Conservation (phyloP, 2,329 filamentous ascomycete species). For the Phaeosphaeria sp. region DNA sequence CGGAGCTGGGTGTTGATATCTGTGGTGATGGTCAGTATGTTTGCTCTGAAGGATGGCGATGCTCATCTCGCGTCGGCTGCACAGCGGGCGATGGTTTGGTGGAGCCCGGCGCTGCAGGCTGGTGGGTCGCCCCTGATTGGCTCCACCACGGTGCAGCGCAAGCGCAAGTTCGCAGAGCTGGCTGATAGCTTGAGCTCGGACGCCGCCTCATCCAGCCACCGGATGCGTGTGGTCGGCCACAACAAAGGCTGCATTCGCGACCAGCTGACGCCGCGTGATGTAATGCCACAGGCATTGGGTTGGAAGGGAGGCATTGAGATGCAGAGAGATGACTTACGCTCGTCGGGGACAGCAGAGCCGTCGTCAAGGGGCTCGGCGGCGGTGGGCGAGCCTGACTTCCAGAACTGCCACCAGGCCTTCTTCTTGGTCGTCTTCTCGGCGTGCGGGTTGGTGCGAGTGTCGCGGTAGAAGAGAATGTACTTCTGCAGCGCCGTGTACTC, state of each 20-base stretch:
- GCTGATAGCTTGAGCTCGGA: constrained; percentile 21
- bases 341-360: constrained; percentile 61
- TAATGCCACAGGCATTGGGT: not conserved
- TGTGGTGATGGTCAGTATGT: constrained; percentile 47
- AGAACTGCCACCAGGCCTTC: constrained; percentile 66
- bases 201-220: constrained; percentile 16
- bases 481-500: constrained; percentile 71
- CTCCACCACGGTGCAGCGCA: constrained; percentile 20
- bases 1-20: constrained; percentile 70
- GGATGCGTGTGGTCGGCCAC: constrained; percentile 8
- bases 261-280: not conserved
- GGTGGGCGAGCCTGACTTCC: constrained; percentile 49
- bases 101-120: constrained; percentile 13
- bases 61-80: constrained; percentile 9
- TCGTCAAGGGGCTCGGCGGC: constrained; percentile 40
- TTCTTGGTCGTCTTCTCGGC: constrained; percentile 55
- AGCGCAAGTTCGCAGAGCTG: constrained; percentile 8
- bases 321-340: constrained; percentile 43
- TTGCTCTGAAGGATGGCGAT: constrained; percentile 3
- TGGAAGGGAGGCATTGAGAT: not conserved
- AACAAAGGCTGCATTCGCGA: constrained; percentile 12
- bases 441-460: constrained; percentile 60
- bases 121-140: constrained; percentile 22
- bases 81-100: constrained; percentile 22
- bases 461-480: constrained; percentile 71